A percentile compares a stretch with the other conserved stretches of the same genome.
Conservation (phyloP, 345 rosid species). For the Euphorbia pulcherrima region DNA sequence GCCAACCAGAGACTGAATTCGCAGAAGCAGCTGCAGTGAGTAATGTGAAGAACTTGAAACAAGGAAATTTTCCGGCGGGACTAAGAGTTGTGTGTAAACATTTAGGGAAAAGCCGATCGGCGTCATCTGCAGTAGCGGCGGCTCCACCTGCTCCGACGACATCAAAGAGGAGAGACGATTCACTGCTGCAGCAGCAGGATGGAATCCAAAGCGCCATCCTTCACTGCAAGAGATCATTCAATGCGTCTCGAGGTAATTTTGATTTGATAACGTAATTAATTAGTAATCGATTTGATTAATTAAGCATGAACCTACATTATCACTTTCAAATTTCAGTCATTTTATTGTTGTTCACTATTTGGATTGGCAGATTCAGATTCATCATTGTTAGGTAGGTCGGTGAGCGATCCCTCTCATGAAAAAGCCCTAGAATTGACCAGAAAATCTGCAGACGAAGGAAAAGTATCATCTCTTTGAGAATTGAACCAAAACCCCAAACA, state of each 20-base stretch:
- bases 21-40: slow-evolving; percentile 8
- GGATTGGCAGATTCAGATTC: slow-evolving; percentile 51
- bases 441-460: slow-evolving; percentile 27
- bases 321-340: not conserved
- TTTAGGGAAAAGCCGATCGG: slow-evolving; percentile 87
- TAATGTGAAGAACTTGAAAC: slow-evolving; percentile 33
- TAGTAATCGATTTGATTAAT: too few species aligned
- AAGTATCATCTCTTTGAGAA: not conserved
- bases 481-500: slow-evolving; percentile 2
- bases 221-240: slow-evolving; percentile 93
- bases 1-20: slow-evolving; percentile 22
- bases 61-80: slow-evolving; percentile 59
- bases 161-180: slow-evolving; percentile 78
- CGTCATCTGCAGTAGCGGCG: slow-evolving; percentile 48
- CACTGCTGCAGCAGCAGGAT: slow-evolving; percentile 84
- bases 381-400: slow-evolving; percentile 55
- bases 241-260: slow-evolving; percentile 63
- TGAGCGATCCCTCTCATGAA: slow-evolving; percentile 54
- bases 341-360: not conserved
- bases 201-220: slow-evolving; percentile 93
- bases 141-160: slow-evolving; percentile 37
- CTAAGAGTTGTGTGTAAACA: slow-evolving; percentile 77
- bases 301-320: too few species aligned
- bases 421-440: slow-evolving; percentile 27
- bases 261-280: not conserved